A percentile compares a stretch with the other conserved stretches of the same genome.
Conservation (phyloP, 2,329 filamentous ascomycete species). For the Chrysoporthe deuterocubensis region DNA sequence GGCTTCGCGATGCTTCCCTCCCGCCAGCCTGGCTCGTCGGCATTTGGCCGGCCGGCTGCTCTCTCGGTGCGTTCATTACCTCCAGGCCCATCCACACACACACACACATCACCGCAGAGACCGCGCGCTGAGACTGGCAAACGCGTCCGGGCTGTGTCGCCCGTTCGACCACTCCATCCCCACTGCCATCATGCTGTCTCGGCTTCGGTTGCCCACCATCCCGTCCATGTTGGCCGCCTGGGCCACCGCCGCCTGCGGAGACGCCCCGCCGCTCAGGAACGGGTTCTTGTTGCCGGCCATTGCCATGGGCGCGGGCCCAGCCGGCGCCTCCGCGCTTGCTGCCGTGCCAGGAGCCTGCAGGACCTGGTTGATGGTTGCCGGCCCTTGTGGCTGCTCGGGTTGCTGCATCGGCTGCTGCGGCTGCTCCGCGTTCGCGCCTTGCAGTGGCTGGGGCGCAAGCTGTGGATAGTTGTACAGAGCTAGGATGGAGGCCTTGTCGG, state of each 20-base stretch:
- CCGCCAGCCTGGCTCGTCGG: slow-evolving; percentile 11
- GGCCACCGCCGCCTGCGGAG: slow-evolving; percentile 34
- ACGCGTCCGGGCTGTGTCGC: slow-evolving; percentile 78
- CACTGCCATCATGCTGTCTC: slow-evolving; percentile 73
- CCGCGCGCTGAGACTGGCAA: slow-evolving; percentile 73
- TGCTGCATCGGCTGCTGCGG: slow-evolving; percentile 33
- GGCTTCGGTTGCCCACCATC: slow-evolving; percentile 56
- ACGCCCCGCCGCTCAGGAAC: slow-evolving; percentile 48
- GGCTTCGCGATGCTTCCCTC: slow-evolving; percentile 1
- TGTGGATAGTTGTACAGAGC: slow-evolving; percentile 72
- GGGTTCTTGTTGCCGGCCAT: slow-evolving; percentile 57
- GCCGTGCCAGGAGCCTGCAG: slow-evolving; percentile 35
- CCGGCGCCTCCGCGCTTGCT: slow-evolving; percentile 38
- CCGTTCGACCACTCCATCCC: slow-evolving; percentile 70
- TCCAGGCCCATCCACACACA: no score
- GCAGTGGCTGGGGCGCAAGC: slow-evolving; percentile 46
- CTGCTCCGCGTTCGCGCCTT: slow-evolving; percentile 28
- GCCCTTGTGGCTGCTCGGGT: slow-evolving; percentile 35
- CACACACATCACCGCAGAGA: slow-evolving; percentile 45
- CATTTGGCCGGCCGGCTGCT: not conserved
- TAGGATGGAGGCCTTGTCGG: slow-evolving; percentile 76
- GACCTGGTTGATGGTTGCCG: slow-evolving; percentile 17
- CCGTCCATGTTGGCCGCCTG: slow-evolving; percentile 27
- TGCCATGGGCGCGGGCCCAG: slow-evolving; percentile 4
- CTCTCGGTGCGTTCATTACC: not conserved